Evolutionary conservation across 192 early-diverging fungal genomes (phyloP), one percentile per base, ranked within the genome.

Genomic region (Pilobolus umbonatus): DNA sequence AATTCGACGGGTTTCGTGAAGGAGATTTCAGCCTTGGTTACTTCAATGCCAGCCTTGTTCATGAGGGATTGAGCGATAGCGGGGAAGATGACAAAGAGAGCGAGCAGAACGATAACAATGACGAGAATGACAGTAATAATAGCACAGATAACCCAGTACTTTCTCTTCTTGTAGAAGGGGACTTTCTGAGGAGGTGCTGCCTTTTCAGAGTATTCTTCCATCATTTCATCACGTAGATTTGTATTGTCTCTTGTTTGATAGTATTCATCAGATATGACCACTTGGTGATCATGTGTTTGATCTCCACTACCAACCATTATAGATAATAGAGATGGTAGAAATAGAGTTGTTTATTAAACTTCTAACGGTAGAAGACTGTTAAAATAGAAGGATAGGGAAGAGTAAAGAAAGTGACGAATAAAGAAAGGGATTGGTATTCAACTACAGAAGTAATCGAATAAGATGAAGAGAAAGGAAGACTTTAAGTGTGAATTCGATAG

Each of bases 81-180:
- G 17, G 81, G 81, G 55, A 83, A 64, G 47, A 78, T 64, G 5
- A 81, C 81, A 47, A 80, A 80, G 22, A 82, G 44, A 11, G 60
- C 64, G 6, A 84, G 35, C n/a, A 67, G 70, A 10, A 82, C 70
- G 8, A 78, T 61, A 24, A 81, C 73, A 17, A 72, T 62, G 15
- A 69, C 35, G 28, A 75, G 36, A 29, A 84, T 67, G 19, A 73
- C 57, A 5, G 62, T 71, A 43, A 78, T 44, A 30, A 75, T 67
- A n/a, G 64, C 60, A 62, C 80, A 84, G 45, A 80, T 71, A 53
- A 74, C 74, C 75, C 80, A 80, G 54, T 70, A 79, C 42, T 77
- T 78, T 57, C 67, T 76, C 22, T 72, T 63, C 45, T 73, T 74
- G 44, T 79, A 77, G 53, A 77, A 81, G 12, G 51, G 69, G 22